Conservation (phyloP, 2,329 filamentous ascomycete species). For the Aspergillus vadensis region DNA sequence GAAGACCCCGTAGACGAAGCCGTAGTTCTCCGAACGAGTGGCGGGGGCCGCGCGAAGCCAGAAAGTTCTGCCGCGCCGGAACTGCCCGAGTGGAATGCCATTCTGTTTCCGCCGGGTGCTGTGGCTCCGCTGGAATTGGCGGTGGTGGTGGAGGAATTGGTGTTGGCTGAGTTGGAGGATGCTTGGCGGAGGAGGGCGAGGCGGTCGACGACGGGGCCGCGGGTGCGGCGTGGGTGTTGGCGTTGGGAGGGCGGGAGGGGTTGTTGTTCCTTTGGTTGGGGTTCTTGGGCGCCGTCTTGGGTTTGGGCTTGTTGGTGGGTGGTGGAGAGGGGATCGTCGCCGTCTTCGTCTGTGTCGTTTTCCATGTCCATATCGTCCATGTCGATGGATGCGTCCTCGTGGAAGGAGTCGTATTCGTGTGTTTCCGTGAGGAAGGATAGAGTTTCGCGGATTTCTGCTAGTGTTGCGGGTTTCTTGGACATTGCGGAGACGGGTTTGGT, state of each 20-base stretch:
- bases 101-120: constrained; percentile 15
- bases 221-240: constrained; percentile 42
- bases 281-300: neutral
- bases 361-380: constrained; percentile 50
- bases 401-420: constrained; percentile 56
- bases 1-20: constrained; percentile 32
- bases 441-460: constrained; percentile 80
- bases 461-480: constrained; percentile 68
- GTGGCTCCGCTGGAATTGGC: constrained; percentile 16
- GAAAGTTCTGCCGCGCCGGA: constrained; percentile 17
- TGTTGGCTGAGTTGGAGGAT: constrained; percentile 45
- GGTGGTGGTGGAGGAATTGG: constrained; percentile 25
- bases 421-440: constrained; percentile 80
- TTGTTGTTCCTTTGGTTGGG: constrained; percentile 18
- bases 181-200: constrained; percentile 48
- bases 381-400: constrained; percentile 55
- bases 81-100: constrained; percentile 38
- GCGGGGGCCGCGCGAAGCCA: constrained; percentile 36
- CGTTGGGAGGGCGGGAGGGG: constrained; percentile 34
- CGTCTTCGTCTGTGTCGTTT: constrained; percentile 30
- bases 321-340: too few species aligned
- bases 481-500: constrained; percentile 52
- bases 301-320: neutral
- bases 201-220: constrained; percentile 48
- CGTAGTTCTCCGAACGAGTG: constrained; percentile 34